Evolutionary conservation across 2,329 filamentous ascomycete species (phyloP), one percentile per base, ranked within the genome.

Genomic region (Apiospora phragmitis): DNA sequence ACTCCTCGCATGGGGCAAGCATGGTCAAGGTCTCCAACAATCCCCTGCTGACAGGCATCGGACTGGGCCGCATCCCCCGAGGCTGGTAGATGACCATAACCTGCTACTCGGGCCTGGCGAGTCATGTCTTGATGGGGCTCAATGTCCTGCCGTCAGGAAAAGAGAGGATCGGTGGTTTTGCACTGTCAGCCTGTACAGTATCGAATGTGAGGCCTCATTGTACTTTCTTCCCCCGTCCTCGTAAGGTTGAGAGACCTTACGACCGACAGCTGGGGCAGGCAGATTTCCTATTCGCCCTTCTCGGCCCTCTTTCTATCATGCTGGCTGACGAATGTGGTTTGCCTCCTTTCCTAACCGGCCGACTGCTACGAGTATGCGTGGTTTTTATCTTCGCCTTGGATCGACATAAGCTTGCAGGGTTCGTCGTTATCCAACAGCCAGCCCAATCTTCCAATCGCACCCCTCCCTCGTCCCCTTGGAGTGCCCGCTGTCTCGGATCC

Each of bases 1-100:
- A 38, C 55, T 62, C 55, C 55, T 62, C 38, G 55, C 55, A 62
- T 62, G 55, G 51, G 55, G 16, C 26, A 32, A 18, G 29, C 55
- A 62, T n/a, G 55, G 55, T 38, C 55, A 62, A 38, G 55, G 55
- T 24, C 55, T 62, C 32, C 32, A 62, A 38, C 18, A 4, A 32
- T 62, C 21, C 55, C 55, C 55, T 62, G 55, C 55, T 62, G 55
- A 62, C 55, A 62, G 12, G 55, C 55, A 62, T 62, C 55, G 55
- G 55, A 62, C 55, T 62, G 55, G 32, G 55, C 55, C 55, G 55
- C 55, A 38, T 62, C 55, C 55, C 32, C 55, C 55, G 55, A 62
- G 55, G 55, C 55, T 62, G 55, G 55, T 62, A 62, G 55, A 62
- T 62, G 55, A 6, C 32, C 55, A 62, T 14, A 62, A 38, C 55